phyloP scores from a whole-genome alignment of 2,329 filamentous ascomycete genomes.

The Trichoderma sp. region DNA sequence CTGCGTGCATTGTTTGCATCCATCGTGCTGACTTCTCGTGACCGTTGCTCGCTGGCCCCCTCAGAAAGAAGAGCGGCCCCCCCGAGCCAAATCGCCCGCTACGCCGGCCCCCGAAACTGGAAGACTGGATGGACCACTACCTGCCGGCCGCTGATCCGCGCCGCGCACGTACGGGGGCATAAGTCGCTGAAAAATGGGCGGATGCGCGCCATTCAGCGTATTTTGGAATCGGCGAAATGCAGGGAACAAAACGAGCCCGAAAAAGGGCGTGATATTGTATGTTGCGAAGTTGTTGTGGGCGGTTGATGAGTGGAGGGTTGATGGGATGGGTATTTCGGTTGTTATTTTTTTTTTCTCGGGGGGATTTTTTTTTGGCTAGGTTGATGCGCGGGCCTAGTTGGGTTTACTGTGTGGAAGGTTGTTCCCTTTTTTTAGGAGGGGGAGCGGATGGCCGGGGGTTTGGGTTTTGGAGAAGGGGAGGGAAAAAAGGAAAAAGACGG shows the following conservation, averaged over 20 bases:
- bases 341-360: not conserved
- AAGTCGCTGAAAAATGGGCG: conserved; percentile 10
- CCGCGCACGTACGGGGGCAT: conserved; percentile 11
- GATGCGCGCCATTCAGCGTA: not conserved
- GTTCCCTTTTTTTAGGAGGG: not conserved
- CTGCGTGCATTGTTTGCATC: not conserved
- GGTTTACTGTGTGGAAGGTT: not conserved
- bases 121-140: conserved; percentile 1
- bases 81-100: conserved; percentile 1
- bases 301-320: conserved; percentile 34
- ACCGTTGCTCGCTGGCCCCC: not conserved
- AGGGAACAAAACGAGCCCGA: conserved; percentile 65
- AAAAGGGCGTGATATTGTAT: conserved; percentile 47
- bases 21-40: not conserved
- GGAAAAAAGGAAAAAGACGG: not conserved
- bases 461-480: not conserved
- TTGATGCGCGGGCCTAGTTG: too few species aligned
- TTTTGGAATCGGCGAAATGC: conserved; percentile 36
- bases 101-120: not conserved
- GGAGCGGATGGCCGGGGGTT: conserved; percentile 13
- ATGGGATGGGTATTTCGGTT: conserved; percentile 6
- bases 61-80: not conserved
- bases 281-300: conserved; percentile 29
- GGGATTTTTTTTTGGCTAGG: not conserved
- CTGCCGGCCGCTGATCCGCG: not conserved